Base-by-base conservation (phyloP, 192 early-diverging fungal species). In the Backusella psychrophila region DNA sequence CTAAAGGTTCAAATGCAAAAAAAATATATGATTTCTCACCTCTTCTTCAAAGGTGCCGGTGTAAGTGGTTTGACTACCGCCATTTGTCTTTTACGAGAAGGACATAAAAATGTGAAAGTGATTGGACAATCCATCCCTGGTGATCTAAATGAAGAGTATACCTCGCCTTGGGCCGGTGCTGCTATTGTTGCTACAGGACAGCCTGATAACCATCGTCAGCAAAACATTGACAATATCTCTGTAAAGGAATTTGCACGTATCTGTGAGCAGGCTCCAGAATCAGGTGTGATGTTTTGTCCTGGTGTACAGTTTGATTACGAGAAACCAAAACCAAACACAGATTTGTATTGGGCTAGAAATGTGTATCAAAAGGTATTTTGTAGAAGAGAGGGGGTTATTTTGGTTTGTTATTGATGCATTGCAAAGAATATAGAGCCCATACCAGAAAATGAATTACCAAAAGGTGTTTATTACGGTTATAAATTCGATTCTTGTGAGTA, bases 41-140 rank as follows among this genome's bases (percentile, higher is more conserved):
- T 31, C 2, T 44, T 29, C 26, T n/a, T 23, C 33, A 33, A 38
- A 49, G 95, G 95, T 14, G 89, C 91, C 4, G 95, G 95, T 75
- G 95, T 96, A 4, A 78, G 86, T 31, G 95, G 95, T 9, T 85
- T 96, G n/a, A 93, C 94, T 12, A 90, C 89, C 0, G 95, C 89
- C 2, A 77, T 95, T 2, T 63, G 87, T 8, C 82, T 93, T 19
- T 87, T 90, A 71, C 81, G 83, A 75, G 83, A 87, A 44, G 85
- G 89, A 9, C 85, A 87, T 74, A 78, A 78, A 38, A 44, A 85
- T 39, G 91, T 94, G 6, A 90, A 83, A 0, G 82, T 94, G 5
- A 80, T 93, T 17, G 84, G 89, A 8, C 78, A 85, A 17, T 81
- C 89, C 33, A 82, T 85, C 73, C 88, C 90, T 21, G 88, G 82